These are phyloP conservation scores for Hygrophila difformis DNA, from an alignment of 257 asterid genomes.

Conservation along the genomic window DNA sequence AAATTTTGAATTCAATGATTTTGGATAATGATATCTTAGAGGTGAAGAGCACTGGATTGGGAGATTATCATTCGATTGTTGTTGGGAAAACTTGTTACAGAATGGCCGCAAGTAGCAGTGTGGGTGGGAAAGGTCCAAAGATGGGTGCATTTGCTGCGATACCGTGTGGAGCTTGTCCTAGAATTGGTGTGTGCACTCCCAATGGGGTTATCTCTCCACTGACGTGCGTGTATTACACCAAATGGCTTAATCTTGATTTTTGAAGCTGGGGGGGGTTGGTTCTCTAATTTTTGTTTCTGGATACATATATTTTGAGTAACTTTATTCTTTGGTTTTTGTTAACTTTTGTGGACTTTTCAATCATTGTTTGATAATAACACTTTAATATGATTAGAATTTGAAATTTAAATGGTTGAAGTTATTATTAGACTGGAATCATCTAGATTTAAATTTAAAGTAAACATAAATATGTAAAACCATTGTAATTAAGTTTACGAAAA, in stretches of 20 bases:
- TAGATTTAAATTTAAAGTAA: too few relatives aligned
- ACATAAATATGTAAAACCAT: too few relatives aligned
- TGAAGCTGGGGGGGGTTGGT: too few relatives aligned
- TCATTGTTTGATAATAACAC: too few relatives aligned
- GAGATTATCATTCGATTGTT: slow-evolving; percentile 43
- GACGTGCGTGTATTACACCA: slow-evolving; percentile 48
- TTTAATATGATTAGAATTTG: too few relatives aligned
- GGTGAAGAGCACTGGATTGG: slow-evolving; percentile 74
- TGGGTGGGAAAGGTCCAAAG: slow-evolving; percentile 19
- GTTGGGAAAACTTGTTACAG: slow-evolving; percentile 48
- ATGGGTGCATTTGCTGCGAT: slow-evolving; percentile 50
- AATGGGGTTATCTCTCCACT: slow-evolving; percentile 59
- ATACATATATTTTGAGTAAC: too few relatives aligned
- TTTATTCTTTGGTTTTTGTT: too few relatives aligned
- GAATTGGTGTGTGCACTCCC: slow-evolving; percentile 40
- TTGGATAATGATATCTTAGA: slow-evolving; percentile 46
- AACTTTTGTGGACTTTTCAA: too few relatives aligned
- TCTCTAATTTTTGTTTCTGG: too few relatives aligned
- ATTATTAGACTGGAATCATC: too few relatives aligned
- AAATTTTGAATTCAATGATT: slow-evolving; percentile 43
- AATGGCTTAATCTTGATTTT: slow-evolving; percentile 51
- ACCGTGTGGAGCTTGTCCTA: slow-evolving; percentile 73
- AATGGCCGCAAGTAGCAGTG: slow-evolving; percentile 18
- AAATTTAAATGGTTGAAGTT: too few relatives aligned
- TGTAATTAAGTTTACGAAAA: too few relatives aligned